Percentiles rank a stretch among this genome's conserved stretches.
Conservation (phyloP, 2,329 filamentous ascomycete genomes). For the Microsporum canis region DNA sequence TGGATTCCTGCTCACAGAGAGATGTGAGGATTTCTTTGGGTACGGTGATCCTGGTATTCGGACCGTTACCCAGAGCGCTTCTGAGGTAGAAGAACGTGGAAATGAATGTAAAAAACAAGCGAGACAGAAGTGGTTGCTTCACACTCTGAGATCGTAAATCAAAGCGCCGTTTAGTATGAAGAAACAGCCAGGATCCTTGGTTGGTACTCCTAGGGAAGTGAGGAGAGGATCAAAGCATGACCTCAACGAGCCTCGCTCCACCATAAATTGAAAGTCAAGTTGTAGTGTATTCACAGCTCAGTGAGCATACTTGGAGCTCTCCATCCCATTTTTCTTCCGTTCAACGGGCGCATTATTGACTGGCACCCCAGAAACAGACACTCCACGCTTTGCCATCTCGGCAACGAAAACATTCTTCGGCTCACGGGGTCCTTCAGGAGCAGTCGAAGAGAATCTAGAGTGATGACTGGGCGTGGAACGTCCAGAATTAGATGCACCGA, state of each 20-base stretch:
- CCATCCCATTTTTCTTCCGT: neutral
- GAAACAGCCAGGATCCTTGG: too few relatives aligned
- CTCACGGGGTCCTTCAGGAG: neutral
- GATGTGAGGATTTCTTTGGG: too few relatives aligned
- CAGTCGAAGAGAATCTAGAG: neutral
- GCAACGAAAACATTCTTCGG: neutral
- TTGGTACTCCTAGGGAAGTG: neutral
- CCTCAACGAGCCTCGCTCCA: neutral
- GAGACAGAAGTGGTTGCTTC: too few relatives aligned
- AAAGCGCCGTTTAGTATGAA: too few relatives aligned
- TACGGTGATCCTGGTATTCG: too few relatives aligned
- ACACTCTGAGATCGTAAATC: too few relatives aligned
- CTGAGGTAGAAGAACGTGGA: too few relatives aligned
- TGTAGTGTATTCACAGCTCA: neutral
- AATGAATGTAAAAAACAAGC: too few relatives aligned
- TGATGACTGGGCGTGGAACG: neutral
- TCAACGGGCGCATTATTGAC: neutral
- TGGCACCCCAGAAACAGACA: neutral
- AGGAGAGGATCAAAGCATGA: neutral
- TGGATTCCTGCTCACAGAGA: neutral
- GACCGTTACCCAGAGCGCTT: too few relatives aligned
- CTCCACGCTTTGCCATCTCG: conserved; percentile 8
- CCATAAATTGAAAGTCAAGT: too few relatives aligned
- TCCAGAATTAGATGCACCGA: neutral
- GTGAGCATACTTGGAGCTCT: conserved; percentile 2